Evolutionary conservation across 257 asterid genomes (phyloP).

Genomic region (Solanum stenotomum): DNA sequence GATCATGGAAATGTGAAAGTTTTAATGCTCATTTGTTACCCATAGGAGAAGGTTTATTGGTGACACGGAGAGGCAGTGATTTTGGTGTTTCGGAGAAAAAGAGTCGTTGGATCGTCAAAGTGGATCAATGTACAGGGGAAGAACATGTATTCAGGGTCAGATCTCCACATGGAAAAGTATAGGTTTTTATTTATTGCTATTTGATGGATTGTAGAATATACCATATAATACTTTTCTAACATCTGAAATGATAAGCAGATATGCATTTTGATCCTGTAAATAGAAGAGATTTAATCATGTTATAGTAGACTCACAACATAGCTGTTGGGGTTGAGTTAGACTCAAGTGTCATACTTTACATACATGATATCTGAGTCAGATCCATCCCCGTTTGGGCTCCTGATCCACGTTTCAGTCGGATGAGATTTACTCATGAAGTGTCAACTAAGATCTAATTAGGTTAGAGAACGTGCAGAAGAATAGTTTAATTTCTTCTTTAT

Average conservation of each 20-base stretch:
- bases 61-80: not conserved
- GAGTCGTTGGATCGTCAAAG: conserved; percentile 3
- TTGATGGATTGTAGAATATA: not conserved
- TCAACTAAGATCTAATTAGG: not conserved
- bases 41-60: conserved; percentile 51
- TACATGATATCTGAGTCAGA: no score
- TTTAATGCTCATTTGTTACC: conserved; percentile 46
- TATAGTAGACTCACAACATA: no score
- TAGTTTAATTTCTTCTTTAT: not conserved
- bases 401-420: no score
- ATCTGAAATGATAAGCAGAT: not conserved
- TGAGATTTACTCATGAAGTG: not conserved
- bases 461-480: not conserved
- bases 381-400: no score
- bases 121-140: conserved; percentile 55
- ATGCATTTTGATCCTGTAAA: not conserved
- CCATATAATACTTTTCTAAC: not conserved
- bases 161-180: conserved; percentile 4
- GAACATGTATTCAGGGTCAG: conserved; percentile 57
- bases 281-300: not conserved
- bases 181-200: not conserved
- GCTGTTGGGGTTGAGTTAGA: no score
- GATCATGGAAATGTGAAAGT: conserved; percentile 15
- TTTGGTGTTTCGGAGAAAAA: not conserved
- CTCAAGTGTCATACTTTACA: no score